phyloP scores from a whole-genome alignment of 306 rosid genomes.

The Cicer cuneatum region DNA sequence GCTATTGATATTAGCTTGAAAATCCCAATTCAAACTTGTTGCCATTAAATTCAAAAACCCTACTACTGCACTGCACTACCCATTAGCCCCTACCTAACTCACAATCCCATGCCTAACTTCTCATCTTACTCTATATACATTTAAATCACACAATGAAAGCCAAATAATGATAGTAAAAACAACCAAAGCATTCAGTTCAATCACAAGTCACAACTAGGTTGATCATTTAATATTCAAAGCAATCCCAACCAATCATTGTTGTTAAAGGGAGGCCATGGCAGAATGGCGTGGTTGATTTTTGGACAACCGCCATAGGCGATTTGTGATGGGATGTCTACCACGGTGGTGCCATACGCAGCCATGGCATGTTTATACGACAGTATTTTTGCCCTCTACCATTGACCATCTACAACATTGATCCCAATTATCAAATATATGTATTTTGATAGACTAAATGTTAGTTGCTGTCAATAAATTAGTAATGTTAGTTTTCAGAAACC shows the following conservation, averaged over 20 bases:
- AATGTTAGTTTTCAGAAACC: neutral
- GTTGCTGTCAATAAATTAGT: neutral
- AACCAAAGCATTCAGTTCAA: neutral
- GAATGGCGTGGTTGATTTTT: neutral
- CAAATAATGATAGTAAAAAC: neutral
- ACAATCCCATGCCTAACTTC: neutral
- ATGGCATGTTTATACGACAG: too few relatives aligned
- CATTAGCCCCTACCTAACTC: neutral
- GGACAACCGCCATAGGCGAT: neutral
- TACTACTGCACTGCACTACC: neutral
- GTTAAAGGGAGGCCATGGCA: neutral
- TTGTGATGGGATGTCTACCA: neutral
- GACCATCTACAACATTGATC: too few relatives aligned
- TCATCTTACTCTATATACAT: neutral
- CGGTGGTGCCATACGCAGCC: too few relatives aligned
- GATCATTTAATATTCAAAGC: neutral
- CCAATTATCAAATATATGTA: too few relatives aligned
- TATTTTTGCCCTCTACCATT: too few relatives aligned
- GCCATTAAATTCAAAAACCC: neutral
- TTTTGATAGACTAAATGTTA: too few relatives aligned
- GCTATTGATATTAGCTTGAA: neutral
- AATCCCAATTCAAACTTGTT: constrained; percentile 32
- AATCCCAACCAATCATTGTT: neutral
- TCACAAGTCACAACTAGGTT: neutral
- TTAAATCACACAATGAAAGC: neutral